Evolutionary conservation across 768 basidiomycete species (phyloP).

Genomic region (Sutorius australiensis): DNA sequence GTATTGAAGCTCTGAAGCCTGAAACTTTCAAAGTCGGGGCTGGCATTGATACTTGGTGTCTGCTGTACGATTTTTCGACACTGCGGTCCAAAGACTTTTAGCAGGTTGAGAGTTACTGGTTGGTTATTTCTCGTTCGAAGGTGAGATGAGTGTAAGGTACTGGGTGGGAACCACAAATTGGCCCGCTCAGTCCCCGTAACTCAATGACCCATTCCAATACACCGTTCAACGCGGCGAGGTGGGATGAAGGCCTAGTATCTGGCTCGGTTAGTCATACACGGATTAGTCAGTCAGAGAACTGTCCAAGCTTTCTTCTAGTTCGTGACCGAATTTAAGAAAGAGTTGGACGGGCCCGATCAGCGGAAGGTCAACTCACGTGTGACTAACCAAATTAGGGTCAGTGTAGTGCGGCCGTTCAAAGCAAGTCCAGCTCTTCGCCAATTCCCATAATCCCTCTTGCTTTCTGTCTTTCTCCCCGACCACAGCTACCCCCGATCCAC

Average conservation of each 20-base stretch:
- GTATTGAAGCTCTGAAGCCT: neutral
- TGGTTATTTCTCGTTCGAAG: no score
- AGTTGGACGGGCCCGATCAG: neutral
- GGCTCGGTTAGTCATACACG: neutral
- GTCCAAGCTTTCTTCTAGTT: no score
- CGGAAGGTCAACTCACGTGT: constrained; percentile 1
- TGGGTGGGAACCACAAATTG: neutral
- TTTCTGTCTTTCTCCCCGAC: constrained; percentile 2
- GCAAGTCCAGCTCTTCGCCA: constrained; percentile 1
- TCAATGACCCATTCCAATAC: neutral
- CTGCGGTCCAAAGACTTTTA: no score
- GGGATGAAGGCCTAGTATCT: neutral
- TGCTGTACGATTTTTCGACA: no score
- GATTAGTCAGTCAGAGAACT: no score
- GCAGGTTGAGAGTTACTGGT: neutral
- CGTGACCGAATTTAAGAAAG: neutral
- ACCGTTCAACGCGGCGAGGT: neutral
- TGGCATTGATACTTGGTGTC: neutral
- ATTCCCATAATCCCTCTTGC: constrained; percentile 18
- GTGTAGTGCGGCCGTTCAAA: constrained; percentile 3
- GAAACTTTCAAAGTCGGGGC: neutral
- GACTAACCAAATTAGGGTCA: constrained; percentile 10
- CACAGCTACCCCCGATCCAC: constrained; percentile 3
- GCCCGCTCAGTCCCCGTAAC: no score
- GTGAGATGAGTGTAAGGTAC: no score